Conservation (phyloP, 148 eudicot species). For the Rhododendron molle region DNA sequence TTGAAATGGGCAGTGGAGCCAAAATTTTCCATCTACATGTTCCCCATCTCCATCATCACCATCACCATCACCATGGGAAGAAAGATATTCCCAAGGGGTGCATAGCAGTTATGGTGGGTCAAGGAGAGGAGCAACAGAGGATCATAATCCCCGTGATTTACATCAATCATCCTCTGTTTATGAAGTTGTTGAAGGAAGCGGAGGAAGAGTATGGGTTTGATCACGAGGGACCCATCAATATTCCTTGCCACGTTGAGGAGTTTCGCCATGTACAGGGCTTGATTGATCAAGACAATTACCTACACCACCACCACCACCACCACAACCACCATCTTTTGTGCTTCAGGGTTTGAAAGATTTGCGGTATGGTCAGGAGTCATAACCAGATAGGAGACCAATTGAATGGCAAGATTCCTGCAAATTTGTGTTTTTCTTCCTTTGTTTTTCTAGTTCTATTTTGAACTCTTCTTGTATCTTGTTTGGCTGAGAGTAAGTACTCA, state of each 20-base stretch:
- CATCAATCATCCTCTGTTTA: constrained; percentile 72
- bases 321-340: constrained; percentile 58
- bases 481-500: background rate
- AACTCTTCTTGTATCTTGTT: background rate
- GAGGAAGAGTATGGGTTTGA: constrained; percentile 90
- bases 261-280: constrained; percentile 50
- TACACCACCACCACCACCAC: constrained; percentile 26
- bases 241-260: constrained; percentile 83
- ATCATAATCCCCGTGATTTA: constrained; percentile 71
- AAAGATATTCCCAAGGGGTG: constrained; percentile 71
- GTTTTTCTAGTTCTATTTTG: background rate
- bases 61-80: constrained; percentile 25
- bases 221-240: constrained; percentile 72
- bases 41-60: constrained; percentile 36
- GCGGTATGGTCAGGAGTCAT: background rate
- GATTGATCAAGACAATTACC: constrained; percentile 51
- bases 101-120: constrained; percentile 72
- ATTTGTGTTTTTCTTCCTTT: too few species aligned
- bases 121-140: constrained; percentile 64
- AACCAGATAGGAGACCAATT: background rate
- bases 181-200: constrained; percentile 66
- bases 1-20: constrained; percentile 47
- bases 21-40: constrained; percentile 34
- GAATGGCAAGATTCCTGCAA: background rate
- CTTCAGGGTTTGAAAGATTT: constrained; percentile 58